Evolutionary conservation across 192 early-diverging fungal species (phyloP).

Genomic region (Martensiomyces pterosporus): DNA sequence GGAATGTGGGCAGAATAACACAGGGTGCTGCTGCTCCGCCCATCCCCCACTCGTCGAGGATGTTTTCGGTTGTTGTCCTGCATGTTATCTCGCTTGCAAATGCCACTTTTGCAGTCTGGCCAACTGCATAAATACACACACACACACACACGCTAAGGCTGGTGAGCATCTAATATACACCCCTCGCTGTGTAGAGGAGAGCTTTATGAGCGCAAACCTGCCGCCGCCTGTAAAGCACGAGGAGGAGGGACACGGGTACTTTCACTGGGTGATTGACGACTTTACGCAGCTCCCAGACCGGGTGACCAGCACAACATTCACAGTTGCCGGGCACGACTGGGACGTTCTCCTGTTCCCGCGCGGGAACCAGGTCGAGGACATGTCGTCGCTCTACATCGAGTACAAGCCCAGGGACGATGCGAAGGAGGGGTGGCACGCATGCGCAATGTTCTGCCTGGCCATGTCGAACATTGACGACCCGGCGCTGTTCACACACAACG

Average conservation of each 20-base stretch:
- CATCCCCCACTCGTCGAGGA: too few species aligned
- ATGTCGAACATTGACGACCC: slow-evolving; percentile 73
- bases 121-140: too few species aligned
- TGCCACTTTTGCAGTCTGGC: too few species aligned
- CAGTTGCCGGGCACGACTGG: slow-evolving; percentile 54
- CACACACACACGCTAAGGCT: too few species aligned
- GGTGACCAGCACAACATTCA: slow-evolving; percentile 30
- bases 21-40: too few species aligned
- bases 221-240: slow-evolving; percentile 11
- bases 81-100: too few species aligned
- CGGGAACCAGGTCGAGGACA: slow-evolving; percentile 72
- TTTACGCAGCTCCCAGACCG: slow-evolving; percentile 30
- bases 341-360: slow-evolving; percentile 82
- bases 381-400: slow-evolving; percentile 82
- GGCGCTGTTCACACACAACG: slow-evolving; percentile 49
- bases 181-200: slow-evolving; percentile 19
- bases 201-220: slow-evolving; percentile 18
- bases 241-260: slow-evolving; percentile 28
- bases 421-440: slow-evolving; percentile 69
- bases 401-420: slow-evolving; percentile 63
- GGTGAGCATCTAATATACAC: not conserved
- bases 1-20: too few species aligned
- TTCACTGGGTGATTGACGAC: slow-evolving; percentile 46
- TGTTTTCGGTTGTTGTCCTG: too few species aligned
- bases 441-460: slow-evolving; percentile 74